phyloP scores from a whole-genome alignment of 2,329 filamentous ascomycete species.

The Huntiella bhutanensis region DNA sequence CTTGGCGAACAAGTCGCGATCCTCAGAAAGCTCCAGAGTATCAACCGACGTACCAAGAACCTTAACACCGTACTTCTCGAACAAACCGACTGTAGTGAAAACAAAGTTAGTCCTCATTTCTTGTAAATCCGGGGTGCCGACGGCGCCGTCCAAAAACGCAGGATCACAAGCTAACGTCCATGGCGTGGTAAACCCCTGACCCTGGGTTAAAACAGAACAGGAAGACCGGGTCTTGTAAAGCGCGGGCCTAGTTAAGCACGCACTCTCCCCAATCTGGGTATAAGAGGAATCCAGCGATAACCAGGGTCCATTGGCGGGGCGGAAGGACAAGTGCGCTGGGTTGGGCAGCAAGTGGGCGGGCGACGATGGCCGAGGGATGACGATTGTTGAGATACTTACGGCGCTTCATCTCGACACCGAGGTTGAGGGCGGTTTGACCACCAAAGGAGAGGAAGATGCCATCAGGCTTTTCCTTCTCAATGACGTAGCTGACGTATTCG shows the following conservation, averaged over 20 bases:
- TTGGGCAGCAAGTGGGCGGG: not conserved
- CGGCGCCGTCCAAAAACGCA: too few relatives aligned
- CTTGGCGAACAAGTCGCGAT: constrained; percentile 89
- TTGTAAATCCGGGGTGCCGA: too few relatives aligned
- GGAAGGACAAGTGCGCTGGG: not conserved
- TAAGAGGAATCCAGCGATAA: too few relatives aligned
- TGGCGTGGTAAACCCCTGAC: too few relatives aligned
- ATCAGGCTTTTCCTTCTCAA: constrained; percentile 87
- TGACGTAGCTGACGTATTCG: constrained; percentile 94
- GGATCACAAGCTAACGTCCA: too few relatives aligned
- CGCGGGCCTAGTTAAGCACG: too few relatives aligned
- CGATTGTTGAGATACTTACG: constrained; percentile 18
- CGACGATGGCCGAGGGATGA: not conserved
- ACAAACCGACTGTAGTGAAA: constrained; percentile 45
- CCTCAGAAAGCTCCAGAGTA: constrained; percentile 71
- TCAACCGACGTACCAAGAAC: constrained; percentile 89
- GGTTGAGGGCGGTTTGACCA: constrained; percentile 89
- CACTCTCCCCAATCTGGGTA: too few relatives aligned
- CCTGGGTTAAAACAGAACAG: not conserved
- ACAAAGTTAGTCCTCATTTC: too few relatives aligned
- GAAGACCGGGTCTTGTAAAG: not conserved
- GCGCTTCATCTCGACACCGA: constrained; percentile 94
- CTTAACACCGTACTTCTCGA: constrained; percentile 87
- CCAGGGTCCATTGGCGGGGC: too few relatives aligned
- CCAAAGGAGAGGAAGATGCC: constrained; percentile 95